These are phyloP conservation scores for Pythium brachiatum DNA, from an alignment of 352 stramenopile species.

Conservation along the genomic window DNA sequence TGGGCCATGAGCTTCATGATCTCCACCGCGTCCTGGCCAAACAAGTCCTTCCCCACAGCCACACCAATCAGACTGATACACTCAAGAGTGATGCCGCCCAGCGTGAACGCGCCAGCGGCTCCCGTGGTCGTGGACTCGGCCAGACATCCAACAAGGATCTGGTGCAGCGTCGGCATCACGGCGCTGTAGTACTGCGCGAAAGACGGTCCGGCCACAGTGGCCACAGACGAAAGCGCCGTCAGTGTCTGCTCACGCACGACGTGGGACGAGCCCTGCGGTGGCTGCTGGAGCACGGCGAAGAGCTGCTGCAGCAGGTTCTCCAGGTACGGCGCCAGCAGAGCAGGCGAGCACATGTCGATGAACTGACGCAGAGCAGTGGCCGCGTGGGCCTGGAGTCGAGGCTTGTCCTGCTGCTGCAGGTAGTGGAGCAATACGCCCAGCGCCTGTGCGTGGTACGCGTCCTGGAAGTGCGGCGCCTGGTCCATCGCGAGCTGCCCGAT, in stretches of 20 bases:
- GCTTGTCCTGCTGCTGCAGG: constrained; percentile 54
- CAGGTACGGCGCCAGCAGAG: constrained; percentile 69
- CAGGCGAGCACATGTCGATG: constrained; percentile 72
- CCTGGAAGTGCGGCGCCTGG: constrained; percentile 77
- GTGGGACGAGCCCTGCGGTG: constrained; percentile 31
- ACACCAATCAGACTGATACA: constrained; percentile 80
- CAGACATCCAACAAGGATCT: constrained; percentile 65
- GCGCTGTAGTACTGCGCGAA: constrained; percentile 76
- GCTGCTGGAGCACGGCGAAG: constrained; percentile 61
- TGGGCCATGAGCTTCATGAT: constrained; percentile 85
- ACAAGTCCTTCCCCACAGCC: constrained; percentile 73
- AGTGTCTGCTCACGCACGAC: constrained; percentile 81
- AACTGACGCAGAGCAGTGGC: constrained; percentile 79
- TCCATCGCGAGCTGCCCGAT: constrained; percentile 79
- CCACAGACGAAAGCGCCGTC: constrained; percentile 77
- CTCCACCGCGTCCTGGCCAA: constrained; percentile 57
- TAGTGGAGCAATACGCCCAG: constrained; percentile 64
- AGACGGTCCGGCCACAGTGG: constrained; percentile 52
- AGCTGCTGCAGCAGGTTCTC: constrained; percentile 68
- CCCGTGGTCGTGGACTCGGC: constrained; percentile 44
- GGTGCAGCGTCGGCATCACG: constrained; percentile 71
- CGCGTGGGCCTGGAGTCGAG: constrained; percentile 70
- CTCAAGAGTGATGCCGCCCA: constrained; percentile 83
- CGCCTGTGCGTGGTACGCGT: constrained; percentile 65
- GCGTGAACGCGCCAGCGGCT: constrained; percentile 56